Conservation (phyloP, 345 rosid species). For the Corymbia maculata region DNA sequence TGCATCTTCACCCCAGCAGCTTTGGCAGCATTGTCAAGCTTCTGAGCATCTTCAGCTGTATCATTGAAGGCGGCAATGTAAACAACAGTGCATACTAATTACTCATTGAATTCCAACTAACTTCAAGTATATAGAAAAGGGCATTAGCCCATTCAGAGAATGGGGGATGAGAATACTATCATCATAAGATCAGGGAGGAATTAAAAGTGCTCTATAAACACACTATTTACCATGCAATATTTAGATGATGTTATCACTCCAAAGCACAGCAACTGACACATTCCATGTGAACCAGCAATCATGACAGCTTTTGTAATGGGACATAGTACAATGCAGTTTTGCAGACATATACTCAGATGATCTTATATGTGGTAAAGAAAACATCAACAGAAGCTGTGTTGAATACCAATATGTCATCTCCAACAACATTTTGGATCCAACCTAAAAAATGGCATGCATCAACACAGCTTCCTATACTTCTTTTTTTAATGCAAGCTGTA, state of each 20-base stretch:
- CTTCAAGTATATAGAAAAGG: not conserved
- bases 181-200: not conserved
- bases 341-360: not conserved
- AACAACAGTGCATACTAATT: not conserved
- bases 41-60: slow-evolving; percentile 14
- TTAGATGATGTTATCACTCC: not conserved
- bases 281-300: not conserved
- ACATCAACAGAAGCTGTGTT: not conserved
- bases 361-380: not conserved
- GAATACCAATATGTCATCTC: not conserved
- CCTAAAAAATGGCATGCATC: not conserved
- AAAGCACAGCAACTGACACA: not conserved
- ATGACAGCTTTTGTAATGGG: not conserved
- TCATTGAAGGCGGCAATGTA: not conserved
- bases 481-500: not conserved
- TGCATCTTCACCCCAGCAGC: slow-evolving; percentile 12
- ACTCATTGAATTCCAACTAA: not conserved
- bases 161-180: not conserved
- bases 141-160: not conserved
- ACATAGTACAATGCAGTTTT: rapidly evolving
- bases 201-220: not conserved
- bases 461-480: too few relatives aligned
- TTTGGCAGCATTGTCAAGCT: slow-evolving; percentile 12
- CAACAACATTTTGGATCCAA: not conserved
- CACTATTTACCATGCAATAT: not conserved